Conservation (phyloP, 805 yeast genomes). For the Ogataea glucozyma region DNA sequence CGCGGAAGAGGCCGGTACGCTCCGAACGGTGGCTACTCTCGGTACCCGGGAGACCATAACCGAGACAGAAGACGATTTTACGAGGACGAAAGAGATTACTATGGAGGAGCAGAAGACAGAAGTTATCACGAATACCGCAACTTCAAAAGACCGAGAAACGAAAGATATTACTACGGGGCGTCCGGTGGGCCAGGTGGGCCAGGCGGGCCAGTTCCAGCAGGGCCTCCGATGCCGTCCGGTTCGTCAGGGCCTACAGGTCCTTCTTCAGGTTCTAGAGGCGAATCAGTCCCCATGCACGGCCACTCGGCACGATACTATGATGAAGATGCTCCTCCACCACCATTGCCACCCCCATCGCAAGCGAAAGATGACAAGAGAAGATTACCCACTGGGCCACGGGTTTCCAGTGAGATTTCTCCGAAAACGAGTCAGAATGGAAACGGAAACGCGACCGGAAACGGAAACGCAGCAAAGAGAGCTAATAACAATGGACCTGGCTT, state of each 20-base stretch:
- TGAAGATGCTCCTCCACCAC: neutral
- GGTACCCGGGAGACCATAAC: slow-evolving; percentile 4
- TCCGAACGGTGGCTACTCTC: slow-evolving; percentile 5
- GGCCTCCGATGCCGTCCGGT: neutral
- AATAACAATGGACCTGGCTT: slow-evolving; percentile 14
- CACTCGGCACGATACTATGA: slow-evolving; percentile 4
- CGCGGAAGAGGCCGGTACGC: slow-evolving; percentile 14
- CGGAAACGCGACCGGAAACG: neutral
- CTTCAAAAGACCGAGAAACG: slow-evolving; percentile 14
- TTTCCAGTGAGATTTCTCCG: slow-evolving; percentile 7
- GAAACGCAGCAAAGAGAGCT: slow-evolving; percentile 1
- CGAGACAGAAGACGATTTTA: slow-evolving; percentile 15
- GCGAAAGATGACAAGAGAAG: slow-evolving; percentile 9
- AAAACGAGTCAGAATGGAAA: neutral
- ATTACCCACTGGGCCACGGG: slow-evolving; percentile 26
- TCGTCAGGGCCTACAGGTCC: neutral
- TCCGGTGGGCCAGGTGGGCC: slow-evolving; percentile 2
- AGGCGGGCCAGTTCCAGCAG: too few species aligned
- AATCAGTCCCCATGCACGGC: too few species aligned
- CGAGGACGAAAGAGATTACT: slow-evolving; percentile 13
- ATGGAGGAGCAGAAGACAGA: slow-evolving; percentile 7
- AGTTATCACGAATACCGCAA: slow-evolving; percentile 15
- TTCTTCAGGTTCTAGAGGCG: neutral
- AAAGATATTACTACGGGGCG: slow-evolving; percentile 4
- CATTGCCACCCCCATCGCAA: slow-evolving; percentile 3